Base-by-base conservation (phyloP, 1,284 basidiomycete species). In the Coriolopsis trogii region DNA sequence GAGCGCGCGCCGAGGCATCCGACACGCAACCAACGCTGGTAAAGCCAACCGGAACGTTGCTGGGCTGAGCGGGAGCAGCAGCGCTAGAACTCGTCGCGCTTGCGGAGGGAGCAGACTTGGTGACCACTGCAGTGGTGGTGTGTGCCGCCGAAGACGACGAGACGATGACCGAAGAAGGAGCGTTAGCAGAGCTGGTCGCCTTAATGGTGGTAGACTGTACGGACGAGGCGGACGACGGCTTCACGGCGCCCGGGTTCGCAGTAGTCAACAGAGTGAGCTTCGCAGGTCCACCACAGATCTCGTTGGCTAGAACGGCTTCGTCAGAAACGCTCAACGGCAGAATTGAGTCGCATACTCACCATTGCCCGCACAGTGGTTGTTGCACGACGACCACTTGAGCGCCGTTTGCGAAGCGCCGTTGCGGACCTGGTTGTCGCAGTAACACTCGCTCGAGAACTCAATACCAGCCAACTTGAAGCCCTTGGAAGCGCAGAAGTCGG, bases 231-330 rank as follows among this genome's bases (percentile, higher is more conserved):
- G 50, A 44, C 41, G 49, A 40, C 21, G 50, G n/a, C 43, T 31
- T 18, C 20, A 36, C 12, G 12, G 61, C 60, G 39, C 51, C 56
- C 28, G 53, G 50, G 48, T n/a, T n/a, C n/a, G n/a, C n/a, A n/a
- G 59, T 46, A 41, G 50, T 59, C 41, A 67, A 41, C 24, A 65
- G 53, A 21, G 61, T 55, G 21, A 67, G 55, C 41, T 61, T 54
- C 39, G 59, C 57, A 3, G 65, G 61, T 13, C 65, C 65, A 44
- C 65, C 65, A 53, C 65, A 67, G 29, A 62, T 61, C 56, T 62
- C 58, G 47, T 55, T 51, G 23, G 29, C 56, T 56, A 31, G 15
- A 23, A 31, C 36, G 12, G 46, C 33, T 6, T 12, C 6, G 5
- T 28, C 28, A 24, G 1, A 36, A 33, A 8, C 7, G 31, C 15